A percentile compares a stretch with the other conserved stretches of the same genome.
These are phyloP conservation scores for Hamamelis virginiana DNA, from an alignment of 164 flowering plant genomes.

Conservation along the genomic window DNA sequence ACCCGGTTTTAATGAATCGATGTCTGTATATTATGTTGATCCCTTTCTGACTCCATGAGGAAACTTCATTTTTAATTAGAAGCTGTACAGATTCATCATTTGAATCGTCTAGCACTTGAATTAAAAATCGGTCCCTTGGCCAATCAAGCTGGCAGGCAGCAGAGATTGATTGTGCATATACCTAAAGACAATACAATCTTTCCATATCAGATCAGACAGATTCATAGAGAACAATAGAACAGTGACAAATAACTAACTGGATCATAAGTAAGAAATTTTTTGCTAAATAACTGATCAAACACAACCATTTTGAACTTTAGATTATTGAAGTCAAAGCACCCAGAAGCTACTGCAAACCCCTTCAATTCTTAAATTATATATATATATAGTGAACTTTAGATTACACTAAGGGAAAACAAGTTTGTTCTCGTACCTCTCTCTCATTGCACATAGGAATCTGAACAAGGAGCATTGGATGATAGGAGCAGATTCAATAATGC, in stretches of 20 bases:
- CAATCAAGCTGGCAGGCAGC: constrained; percentile 77
- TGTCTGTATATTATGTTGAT: constrained; percentile 71
- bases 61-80: constrained; percentile 55
- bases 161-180: constrained; percentile 61
- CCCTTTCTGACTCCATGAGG: constrained; percentile 62
- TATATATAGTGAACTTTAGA: too few relatives aligned
- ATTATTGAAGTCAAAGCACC: too few relatives aligned
- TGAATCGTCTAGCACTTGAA: constrained; percentile 79
- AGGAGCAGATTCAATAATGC: too few relatives aligned
- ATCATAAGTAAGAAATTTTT: too few relatives aligned
- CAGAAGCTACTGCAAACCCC: too few relatives aligned
- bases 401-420: too few relatives aligned
- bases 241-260: too few relatives aligned
- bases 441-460: constrained; percentile 88
- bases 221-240: too few relatives aligned
- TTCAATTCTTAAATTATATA: too few relatives aligned
- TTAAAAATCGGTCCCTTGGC: constrained; percentile 65
- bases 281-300: too few relatives aligned
- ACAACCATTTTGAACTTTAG: too few relatives aligned
- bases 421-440: constrained; percentile 52
- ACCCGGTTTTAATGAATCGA: constrained; percentile 60
- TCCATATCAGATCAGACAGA: background rate
- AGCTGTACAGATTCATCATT: constrained; percentile 45
- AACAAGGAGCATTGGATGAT: constrained; percentile 80
- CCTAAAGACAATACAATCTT: constrained; percentile 31